Base-by-base conservation (phyloP, 225 moss, liverwort and hornwort genomes). In the Climacium dendroides region DNA sequence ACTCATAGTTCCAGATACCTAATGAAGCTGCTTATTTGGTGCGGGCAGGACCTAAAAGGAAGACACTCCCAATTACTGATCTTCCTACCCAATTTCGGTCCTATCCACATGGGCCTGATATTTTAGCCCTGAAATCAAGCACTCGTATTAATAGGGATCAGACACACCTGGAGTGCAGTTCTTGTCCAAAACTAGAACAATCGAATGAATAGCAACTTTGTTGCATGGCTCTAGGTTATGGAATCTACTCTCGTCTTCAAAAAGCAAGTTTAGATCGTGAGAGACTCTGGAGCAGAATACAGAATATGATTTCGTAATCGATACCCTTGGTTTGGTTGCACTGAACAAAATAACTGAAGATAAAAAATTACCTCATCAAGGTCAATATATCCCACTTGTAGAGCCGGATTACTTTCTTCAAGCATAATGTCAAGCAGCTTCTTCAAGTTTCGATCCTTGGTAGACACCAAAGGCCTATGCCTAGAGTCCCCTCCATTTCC, bases 401-500 rank as follows among this genome's bases (percentile, higher is more conserved):
- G 89, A 89, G 87, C 94, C 61, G 97, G 94, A 72, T 96, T 93
- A 84, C 96, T 93, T 89, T 98, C 97, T 84, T 88, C 95, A 32
- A 95, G 89, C 96, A 98, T 96, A 34, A 96, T 91, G 74, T 92
- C 88, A 76, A 98, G 91, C 69, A 98, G 91, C 87, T 98, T 92
- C 91, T 94, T 94, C 85, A 98, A 89, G 86, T 91, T 87, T 70
- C 90, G 88, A 92, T 94, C 94, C 83, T 90, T 92, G 32, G 91
- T 86, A 71, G 88, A 86, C 26, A 87, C 89, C 20, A 62, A 69
- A 59, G 85, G 52, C 70, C 84, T 93, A 59, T 35, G 59, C 71
- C 86, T 93, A 29, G 54, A 70, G 35, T 86, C 86, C 55, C 74
- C 87, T 53, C 72, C 85, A 86, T 74, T 85, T 62, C 78, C 85